Conservation (phyloP, 257 asterid genomes). For the Linderniella brevidens region DNA sequence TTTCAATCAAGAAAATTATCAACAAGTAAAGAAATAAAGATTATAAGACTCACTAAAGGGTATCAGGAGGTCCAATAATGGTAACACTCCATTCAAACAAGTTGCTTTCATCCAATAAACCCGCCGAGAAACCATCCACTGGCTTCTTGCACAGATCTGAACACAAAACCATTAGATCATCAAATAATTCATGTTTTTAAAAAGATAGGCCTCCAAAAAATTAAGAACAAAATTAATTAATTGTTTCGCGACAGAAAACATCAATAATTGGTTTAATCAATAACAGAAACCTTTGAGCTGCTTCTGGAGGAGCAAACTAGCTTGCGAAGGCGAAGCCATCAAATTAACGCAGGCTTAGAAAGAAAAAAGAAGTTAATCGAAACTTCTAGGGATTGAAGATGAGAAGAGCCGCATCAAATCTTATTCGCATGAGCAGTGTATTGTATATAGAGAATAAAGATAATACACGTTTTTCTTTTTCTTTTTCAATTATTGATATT, state of each 20-base stretch:
- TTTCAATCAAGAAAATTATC: too few species aligned
- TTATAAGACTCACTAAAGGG: conserved; percentile 58
- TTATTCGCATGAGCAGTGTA: too few species aligned
- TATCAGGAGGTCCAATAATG: conserved; percentile 92
- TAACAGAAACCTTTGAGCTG: conserved; percentile 61
- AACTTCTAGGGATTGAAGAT: too few species aligned
- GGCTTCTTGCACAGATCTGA: conserved; percentile 89
- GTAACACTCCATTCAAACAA: conserved; percentile 96
- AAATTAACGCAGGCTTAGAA: background rate
- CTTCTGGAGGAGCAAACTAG: conserved; percentile 78
- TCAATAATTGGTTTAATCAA: too few species aligned
- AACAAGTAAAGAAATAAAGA: background rate
- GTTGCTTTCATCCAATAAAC: conserved; percentile 70
- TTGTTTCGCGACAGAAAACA: too few species aligned
- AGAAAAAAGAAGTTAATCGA: too few species aligned
- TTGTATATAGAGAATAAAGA: too few species aligned
- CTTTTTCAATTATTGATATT: too few species aligned
- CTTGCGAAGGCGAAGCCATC: conserved; percentile 83
- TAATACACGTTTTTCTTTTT: too few species aligned
- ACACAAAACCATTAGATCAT: conserved; percentile 32
- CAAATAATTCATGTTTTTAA: conserved; percentile 4
- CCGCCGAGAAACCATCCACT: conserved; percentile 97
- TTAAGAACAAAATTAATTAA: too few species aligned
- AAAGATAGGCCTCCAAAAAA: too few species aligned
- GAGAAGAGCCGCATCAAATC: conserved; percentile 21